Conservation (phyloP, 1,284 basidiomycete genomes). For the Leccinum insolens region DNA sequence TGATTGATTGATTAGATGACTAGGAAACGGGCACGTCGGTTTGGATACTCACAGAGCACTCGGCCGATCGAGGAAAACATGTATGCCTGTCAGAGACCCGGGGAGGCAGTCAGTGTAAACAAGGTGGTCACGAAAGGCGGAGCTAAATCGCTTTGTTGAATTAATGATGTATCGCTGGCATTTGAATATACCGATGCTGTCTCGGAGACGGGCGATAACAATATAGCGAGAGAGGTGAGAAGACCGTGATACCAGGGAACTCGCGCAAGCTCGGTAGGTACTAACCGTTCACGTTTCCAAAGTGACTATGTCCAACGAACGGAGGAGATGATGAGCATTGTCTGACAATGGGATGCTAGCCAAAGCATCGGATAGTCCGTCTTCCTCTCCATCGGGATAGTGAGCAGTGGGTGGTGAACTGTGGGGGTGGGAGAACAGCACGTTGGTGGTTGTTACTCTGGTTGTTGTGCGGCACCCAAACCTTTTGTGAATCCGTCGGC, state of each 20-base stretch:
- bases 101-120: constrained; percentile 57
- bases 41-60: constrained; percentile 67
- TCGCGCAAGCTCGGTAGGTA: constrained; percentile 63
- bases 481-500: constrained; percentile 52
- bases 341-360: constrained; percentile 22
- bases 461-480: constrained; percentile 58
- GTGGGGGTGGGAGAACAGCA: background rate
- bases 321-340: constrained; percentile 34
- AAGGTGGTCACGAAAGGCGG: constrained; percentile 60
- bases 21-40: background rate
- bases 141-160: constrained; percentile 27
- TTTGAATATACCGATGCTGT: constrained; percentile 56
- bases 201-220: constrained; percentile 47
- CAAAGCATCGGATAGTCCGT: constrained; percentile 23
- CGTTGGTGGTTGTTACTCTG: background rate
- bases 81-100: constrained; percentile 50
- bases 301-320: constrained; percentile 53
- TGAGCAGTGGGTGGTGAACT: too few species aligned
- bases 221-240: constrained; percentile 67
- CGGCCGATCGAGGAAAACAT: constrained; percentile 80
- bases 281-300: constrained; percentile 66
- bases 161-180: constrained; percentile 37
- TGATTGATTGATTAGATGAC: constrained; percentile 2
- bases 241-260: constrained; percentile 65
- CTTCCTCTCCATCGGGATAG: constrained; percentile 23